Evolutionary conservation across 371 early-diverging fungal genomes (phyloP).

Genomic region (Capillidium heterosporum): DNA sequence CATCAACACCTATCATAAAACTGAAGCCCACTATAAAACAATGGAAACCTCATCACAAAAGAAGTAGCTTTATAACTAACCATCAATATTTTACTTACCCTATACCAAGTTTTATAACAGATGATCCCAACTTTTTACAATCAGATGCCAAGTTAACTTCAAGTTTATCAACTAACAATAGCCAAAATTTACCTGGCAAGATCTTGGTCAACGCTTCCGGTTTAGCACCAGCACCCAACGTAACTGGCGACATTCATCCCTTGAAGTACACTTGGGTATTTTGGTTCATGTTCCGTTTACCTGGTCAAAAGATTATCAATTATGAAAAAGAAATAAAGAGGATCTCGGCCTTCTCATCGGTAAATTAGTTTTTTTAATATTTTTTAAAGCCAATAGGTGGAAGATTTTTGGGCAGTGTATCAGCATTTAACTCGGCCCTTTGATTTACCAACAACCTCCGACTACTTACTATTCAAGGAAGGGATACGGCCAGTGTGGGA

Average conservation of each 20-base stretch:
- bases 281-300: slow-evolving; percentile 82
- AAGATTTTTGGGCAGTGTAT: slow-evolving; percentile 88
- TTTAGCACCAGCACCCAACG: no score
- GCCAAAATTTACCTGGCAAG: no score
- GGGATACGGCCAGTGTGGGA: slow-evolving; percentile 98
- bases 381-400: slow-evolving; percentile 30
- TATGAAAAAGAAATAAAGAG: slow-evolving; percentile 77
- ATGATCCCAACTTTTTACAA: no score
- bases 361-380: slow-evolving; percentile 13
- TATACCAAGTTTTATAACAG: no score
- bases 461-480: slow-evolving; percentile 86
- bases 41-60: no score
- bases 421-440: slow-evolving; percentile 67
- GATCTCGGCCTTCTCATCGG: slow-evolving; percentile 63
- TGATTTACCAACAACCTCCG: slow-evolving; percentile 76
- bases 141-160: no score
- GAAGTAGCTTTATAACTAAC: no score
- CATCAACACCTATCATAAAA: no score
- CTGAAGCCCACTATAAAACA: no score
- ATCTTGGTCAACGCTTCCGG: no score
- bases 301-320: slow-evolving; percentile 67
- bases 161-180: no score
- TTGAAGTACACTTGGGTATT: slow-evolving; percentile 42
- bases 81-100: no score
- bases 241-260: slow-evolving; percentile 4